These are phyloP conservation scores for Pilaira anomala DNA, from an alignment of 192 early-diverging fungal species.

Conservation along the genomic window DNA sequence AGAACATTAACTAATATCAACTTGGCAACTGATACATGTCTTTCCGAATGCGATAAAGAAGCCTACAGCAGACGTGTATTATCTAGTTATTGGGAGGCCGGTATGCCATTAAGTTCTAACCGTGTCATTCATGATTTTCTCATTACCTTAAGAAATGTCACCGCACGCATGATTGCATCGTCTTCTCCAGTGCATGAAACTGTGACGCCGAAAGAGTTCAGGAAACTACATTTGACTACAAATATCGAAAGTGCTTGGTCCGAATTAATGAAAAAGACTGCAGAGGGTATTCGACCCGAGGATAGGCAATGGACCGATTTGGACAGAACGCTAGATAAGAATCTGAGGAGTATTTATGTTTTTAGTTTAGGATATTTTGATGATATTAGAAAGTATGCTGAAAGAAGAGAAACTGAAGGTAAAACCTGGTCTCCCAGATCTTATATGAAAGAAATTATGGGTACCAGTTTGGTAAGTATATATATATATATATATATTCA, in stretches of 20 bases:
- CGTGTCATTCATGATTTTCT: constrained; percentile 46
- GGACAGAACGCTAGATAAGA: constrained; percentile 35
- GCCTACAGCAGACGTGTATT: constrained; percentile 46
- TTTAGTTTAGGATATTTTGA: constrained; percentile 53
- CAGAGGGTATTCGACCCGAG: neutral
- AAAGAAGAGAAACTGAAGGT: constrained; percentile 39
- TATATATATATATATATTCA: neutral
- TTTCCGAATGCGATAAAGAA: constrained; percentile 25
- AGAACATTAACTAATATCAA: constrained; percentile 42
- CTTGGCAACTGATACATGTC: constrained; percentile 29
- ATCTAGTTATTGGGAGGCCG: constrained; percentile 42
- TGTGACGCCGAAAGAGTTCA: neutral
- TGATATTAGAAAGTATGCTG: constrained; percentile 45
- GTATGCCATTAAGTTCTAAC: constrained; percentile 49
- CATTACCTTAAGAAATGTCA: constrained; percentile 49
- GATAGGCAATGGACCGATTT: constrained; percentile 3
- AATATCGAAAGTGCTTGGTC: constrained; percentile 3
- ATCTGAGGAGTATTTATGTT: constrained; percentile 45
- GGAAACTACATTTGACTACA: neutral
- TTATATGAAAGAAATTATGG: constrained; percentile 55
- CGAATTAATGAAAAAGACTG: neutral
- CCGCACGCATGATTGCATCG: constrained; percentile 36
- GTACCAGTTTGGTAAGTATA: constrained; percentile 45
- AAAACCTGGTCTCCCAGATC: constrained; percentile 37
- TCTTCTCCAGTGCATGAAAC: neutral